These are phyloP conservation scores for Xerocomellus dryophilus DNA, from an alignment of 768 basidiomycete genomes.

Conservation along the genomic window DNA sequence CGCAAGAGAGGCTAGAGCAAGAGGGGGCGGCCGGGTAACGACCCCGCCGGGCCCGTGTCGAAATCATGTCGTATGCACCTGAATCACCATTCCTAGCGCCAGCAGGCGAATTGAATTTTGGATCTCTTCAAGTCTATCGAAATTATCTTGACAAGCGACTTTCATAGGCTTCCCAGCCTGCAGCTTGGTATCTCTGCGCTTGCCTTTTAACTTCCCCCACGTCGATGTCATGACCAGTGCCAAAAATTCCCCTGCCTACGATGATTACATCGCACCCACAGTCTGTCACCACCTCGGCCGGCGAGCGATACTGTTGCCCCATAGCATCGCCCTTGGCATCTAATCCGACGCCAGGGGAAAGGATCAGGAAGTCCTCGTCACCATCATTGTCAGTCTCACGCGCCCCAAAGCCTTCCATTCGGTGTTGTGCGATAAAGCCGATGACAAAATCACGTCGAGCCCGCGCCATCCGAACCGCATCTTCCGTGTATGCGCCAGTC, in stretches of 20 bases:
- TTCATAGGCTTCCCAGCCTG: conserved; percentile 91
- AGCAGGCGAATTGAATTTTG: conserved; percentile 1
- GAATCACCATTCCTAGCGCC: not conserved
- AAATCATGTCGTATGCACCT: no score
- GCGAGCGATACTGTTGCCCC: conserved; percentile 96
- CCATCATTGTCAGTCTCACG: conserved; percentile 26
- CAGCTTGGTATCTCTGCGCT: conserved; percentile 79
- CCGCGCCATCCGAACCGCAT: conserved; percentile 86
- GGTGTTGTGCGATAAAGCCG: conserved; percentile 89
- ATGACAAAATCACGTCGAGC: conserved; percentile 83
- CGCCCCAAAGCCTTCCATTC: conserved; percentile 68
- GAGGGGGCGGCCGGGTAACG: conserved; percentile 6
- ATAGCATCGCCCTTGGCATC: conserved; percentile 75
- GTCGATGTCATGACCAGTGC: conserved; percentile 45
- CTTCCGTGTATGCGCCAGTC: conserved; percentile 75
- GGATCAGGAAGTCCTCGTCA: conserved; percentile 80
- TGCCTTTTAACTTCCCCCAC: conserved; percentile 47
- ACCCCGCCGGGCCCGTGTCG: no score
- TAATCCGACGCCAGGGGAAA: conserved; percentile 91
- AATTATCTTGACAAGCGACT: conserved; percentile 39
- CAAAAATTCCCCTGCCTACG: conserved; percentile 94
- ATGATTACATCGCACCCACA: conserved; percentile 95
- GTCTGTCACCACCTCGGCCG: conserved; percentile 73
- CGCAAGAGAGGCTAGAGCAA: conserved; percentile 12
- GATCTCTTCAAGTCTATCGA: not conserved